phyloP scores from a whole-genome alignment of 345 rosid species.

The Erysimum cheiranthoides region DNA sequence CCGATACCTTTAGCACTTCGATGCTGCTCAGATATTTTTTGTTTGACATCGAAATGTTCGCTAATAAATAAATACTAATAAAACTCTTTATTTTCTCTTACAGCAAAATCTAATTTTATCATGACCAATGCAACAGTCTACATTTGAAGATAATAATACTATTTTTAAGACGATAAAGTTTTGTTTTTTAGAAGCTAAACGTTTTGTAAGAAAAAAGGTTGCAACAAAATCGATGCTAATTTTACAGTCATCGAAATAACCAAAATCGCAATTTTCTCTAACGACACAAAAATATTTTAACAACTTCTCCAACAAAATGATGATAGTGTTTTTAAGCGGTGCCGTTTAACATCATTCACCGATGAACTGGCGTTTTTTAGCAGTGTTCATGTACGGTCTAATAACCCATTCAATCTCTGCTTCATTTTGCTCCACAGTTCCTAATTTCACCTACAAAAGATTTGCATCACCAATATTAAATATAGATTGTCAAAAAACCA shows the following conservation, averaged over 20 bases:
- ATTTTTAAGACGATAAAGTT: neutral
- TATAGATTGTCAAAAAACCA: too few species aligned
- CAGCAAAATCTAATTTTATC: neutral
- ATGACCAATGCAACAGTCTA: neutral
- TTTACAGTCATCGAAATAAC: conserved; percentile 21
- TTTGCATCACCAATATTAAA: neutral
- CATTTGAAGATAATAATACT: neutral
- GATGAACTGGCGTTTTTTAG: conserved; percentile 66
- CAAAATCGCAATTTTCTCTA: conserved; percentile 17
- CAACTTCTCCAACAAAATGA: neutral
- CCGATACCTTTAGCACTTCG: conserved; percentile 9
- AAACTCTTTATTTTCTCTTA: too few species aligned
- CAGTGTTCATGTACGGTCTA: conserved; percentile 87
- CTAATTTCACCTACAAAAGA: conserved; percentile 67
- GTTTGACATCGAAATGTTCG: neutral
- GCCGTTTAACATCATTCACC: conserved; percentile 57
- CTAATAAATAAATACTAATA: neutral
- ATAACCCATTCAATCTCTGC: conserved; percentile 83
- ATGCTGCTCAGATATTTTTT: conserved; percentile 23
- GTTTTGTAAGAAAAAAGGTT: neutral
- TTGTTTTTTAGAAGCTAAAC: neutral
- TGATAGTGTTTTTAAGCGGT: neutral
- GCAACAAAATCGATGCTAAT: conserved; percentile 13
- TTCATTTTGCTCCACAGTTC: conserved; percentile 86
- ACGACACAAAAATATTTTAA: neutral